These are phyloP conservation scores for Tricholoma matsutake DNA, from an alignment of 768 basidiomycete genomes.

Conservation along the genomic window DNA sequence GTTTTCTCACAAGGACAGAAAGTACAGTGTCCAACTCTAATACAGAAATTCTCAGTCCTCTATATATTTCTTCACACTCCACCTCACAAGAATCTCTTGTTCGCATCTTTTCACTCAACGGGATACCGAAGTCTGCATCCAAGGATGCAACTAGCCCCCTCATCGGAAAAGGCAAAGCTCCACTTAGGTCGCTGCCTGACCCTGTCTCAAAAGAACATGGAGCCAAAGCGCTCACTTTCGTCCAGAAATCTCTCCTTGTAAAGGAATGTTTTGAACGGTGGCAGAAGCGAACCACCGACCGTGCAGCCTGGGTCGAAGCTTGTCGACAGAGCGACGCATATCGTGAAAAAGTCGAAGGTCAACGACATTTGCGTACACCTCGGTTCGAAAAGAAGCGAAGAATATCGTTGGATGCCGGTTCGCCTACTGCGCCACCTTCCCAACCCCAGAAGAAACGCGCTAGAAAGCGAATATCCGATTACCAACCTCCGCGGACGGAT, in stretches of 20 bases:
- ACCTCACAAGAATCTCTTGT: slow-evolving; percentile 16
- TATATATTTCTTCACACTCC: slow-evolving; percentile 35
- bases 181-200: slow-evolving; percentile 26
- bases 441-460: slow-evolving; percentile 35
- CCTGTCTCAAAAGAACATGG: slow-evolving; percentile 28
- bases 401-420: slow-evolving; percentile 21
- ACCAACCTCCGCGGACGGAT: slow-evolving; percentile 54
- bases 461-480: slow-evolving; percentile 42
- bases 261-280: slow-evolving; percentile 43
- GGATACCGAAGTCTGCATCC: slow-evolving; percentile 1
- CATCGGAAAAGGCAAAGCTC: slow-evolving; percentile 23
- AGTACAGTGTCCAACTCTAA: slow-evolving; percentile 20
- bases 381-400: slow-evolving; percentile 33
- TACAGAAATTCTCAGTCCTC: slow-evolving; percentile 42
- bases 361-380: slow-evolving; percentile 15
- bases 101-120: slow-evolving; percentile 7
- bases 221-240: slow-evolving; percentile 41
- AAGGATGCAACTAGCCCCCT: slow-evolving; percentile 9
- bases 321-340: slow-evolving; percentile 59
- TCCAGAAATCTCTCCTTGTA: slow-evolving; percentile 36
- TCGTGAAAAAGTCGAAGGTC: slow-evolving; percentile 42
- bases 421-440: slow-evolving; percentile 14
- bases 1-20: slow-evolving; percentile 26
- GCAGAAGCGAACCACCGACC: slow-evolving; percentile 42
- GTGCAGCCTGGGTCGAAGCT: slow-evolving; percentile 59